phyloP scores from a whole-genome alignment of 2,329 filamentous ascomycete genomes.

The Pseudophaeomoniella oleicola region DNA sequence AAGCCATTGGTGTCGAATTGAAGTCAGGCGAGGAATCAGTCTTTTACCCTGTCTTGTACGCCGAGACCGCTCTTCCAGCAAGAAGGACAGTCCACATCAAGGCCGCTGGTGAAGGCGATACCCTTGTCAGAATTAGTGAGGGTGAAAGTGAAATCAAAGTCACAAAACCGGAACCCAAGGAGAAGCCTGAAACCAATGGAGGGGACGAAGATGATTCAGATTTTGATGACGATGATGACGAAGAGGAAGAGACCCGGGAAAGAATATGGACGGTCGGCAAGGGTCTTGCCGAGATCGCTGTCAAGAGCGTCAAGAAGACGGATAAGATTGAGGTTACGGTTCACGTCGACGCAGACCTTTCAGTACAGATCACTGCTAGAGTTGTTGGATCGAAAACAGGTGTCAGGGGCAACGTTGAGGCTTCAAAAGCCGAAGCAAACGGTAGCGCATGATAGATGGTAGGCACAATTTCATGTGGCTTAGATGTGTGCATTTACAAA shows the following conservation, averaged over 20 bases:
- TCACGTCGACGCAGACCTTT: constrained; percentile 68
- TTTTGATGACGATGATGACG: constrained; percentile 52
- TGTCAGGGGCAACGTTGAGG: constrained; percentile 48
- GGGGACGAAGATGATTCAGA: constrained; percentile 49
- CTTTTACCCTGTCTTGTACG: constrained; percentile 68
- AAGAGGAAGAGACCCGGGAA: constrained; percentile 75
- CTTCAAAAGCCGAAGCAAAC: constrained; percentile 19
- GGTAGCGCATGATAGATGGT: constrained; percentile 15
- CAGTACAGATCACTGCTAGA: constrained; percentile 64
- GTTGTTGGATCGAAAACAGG: constrained; percentile 82
- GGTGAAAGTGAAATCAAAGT: constrained; percentile 85
- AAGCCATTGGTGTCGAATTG: constrained; percentile 69
- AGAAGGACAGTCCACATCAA: constrained; percentile 69
- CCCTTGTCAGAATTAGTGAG: constrained; percentile 78
- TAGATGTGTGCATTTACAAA: too few relatives aligned
- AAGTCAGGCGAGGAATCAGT: constrained; percentile 43
- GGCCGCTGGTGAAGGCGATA: constrained; percentile 65
- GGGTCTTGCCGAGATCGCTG: constrained; percentile 68
- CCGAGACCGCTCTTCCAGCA: constrained; percentile 81
- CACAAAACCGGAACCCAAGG: constrained; percentile 69
- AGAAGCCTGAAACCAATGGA: constrained; percentile 44
- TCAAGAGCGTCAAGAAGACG: constrained; percentile 74
- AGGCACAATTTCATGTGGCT: too few relatives aligned
- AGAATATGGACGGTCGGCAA: constrained; percentile 84
- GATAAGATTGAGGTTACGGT: constrained; percentile 88